Base-by-base conservation (phyloP, 805 yeast genomes). In the Blastobotrys attinorum region DNA sequence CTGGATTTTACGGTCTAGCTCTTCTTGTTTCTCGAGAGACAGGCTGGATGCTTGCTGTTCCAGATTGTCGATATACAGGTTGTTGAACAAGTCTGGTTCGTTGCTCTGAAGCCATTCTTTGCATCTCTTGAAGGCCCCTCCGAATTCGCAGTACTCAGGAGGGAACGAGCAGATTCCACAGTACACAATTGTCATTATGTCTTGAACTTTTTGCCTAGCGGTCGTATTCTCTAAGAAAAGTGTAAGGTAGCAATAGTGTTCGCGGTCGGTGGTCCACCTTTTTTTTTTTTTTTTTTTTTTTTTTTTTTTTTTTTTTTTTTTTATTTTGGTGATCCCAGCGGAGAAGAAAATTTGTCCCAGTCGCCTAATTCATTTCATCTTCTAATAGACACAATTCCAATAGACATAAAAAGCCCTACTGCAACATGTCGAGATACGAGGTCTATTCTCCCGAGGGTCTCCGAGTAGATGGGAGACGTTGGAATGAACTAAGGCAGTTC, bases 371-470 rank as follows among this genome's bases (percentile, higher is more conserved):
- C 6, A 8, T 31, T 31, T 17, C 34, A 8, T 15, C 17, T 10
- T n/a, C 15, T 13, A 25, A 25, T 8, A 13, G 31, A 8, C 11
- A 6, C 18, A 34, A 20, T 34, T 8, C 18, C 37, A 17, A 34
- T 10, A 8, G 18, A 5, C 10, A 17, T 34, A 6, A 18, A 17
- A 18, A 36, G 20, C 13, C 7, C 4, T 7, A n/a, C n/a, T n/a
- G n/a, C 7, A 16, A 20, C 17, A 51, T 51, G 57, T 52, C 57
- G 6, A 44, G 54, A 31, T 51, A 45, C 44, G 98, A 92, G 68
- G 64, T 92, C 37, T 90, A 85, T 59, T 89, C 97, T 0, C 96
- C 96, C 4, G 97, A 92, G 64, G 98, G 98, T 3, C 72, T 92
- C 38, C 72, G 98, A 51, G 69, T 46, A 11, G 97, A 92, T 61